Base-by-base conservation (phyloP, 164 flowering plant genomes). In the Cinnamomum micranthum region DNA sequence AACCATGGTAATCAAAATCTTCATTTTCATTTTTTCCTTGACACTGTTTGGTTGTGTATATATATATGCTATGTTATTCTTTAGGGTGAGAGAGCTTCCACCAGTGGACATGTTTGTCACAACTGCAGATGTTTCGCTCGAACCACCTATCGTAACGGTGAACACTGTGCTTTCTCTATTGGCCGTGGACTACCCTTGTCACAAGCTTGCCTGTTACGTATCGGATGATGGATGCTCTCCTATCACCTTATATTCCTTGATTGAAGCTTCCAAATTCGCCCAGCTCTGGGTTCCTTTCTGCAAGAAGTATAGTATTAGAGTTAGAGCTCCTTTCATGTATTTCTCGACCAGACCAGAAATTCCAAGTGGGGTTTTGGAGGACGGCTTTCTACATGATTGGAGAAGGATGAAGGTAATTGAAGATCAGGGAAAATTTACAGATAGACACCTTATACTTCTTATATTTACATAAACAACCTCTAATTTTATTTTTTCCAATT, bases 21-120 rank as follows among this genome's bases (percentile, higher is more conserved):
- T 63, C 22, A 3, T 63, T 63, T 63, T 2, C 12, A n/a, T 63
- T 63, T 24, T 24, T n/a, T 63, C 13, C 27, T 63, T 7, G 24
- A n/a, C 11, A 22, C 1, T 64, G 25, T 64, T 64, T 22, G 15
- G 23, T n/a, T 13, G 6, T 22, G 28, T 23, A 25, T 25, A 25
- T 25, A 22, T 25, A 25, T 25, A 22, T 25, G 15, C 3, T 4
- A 64, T 10, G 15, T 14, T 25, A 64, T 23, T 70, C 10, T 50
- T 4, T 60, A 78, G 85, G 69, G 71, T 55, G 7, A 50, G 20
- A n/a, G 91, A 88, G 67, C 87, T 86, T 74, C 93, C 93, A 0
- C 71, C 87, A 3, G 82, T 89, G 82, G 95, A 91, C 78, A 69
- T 91, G 78, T 89, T 91, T 77, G 91, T 91, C 9, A 88, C 93